These are phyloP conservation scores for Choiromyces venosus DNA, from an alignment of 495 filamentous ascomycete genomes.

Conservation along the genomic window DNA sequence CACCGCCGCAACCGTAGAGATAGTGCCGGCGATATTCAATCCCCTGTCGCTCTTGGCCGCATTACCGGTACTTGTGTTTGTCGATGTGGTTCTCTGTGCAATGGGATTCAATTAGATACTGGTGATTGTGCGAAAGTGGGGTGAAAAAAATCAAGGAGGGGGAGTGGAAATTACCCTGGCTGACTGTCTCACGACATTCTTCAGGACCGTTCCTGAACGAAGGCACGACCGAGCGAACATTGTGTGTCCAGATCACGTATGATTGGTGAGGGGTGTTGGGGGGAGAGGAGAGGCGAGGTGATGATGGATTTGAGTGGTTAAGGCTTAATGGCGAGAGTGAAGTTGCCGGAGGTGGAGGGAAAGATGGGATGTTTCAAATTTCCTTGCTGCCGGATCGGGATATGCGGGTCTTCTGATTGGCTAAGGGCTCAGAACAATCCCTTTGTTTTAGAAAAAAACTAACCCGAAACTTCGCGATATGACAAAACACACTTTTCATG, in stretches of 20 bases:
- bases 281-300: conserved; percentile 4
- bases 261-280: not conserved
- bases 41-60: conserved; percentile 55
- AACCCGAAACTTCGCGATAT: not conserved
- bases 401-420: conserved; percentile 31
- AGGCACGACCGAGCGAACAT: conserved; percentile 85
- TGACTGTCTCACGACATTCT: conserved; percentile 50
- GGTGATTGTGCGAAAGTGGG: conserved; percentile 25
- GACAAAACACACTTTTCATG: not conserved
- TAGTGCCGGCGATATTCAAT: conserved; percentile 73
- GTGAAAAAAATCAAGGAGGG: conserved; percentile 3
- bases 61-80: conserved; percentile 21
- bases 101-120: conserved; percentile 10
- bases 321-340: conserved; percentile 16
- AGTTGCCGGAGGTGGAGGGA: conserved; percentile 6
- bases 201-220: conserved; percentile 72
- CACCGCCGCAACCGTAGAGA: conserved; percentile 75
- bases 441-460: conserved; percentile 12
- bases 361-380: conserved; percentile 27
- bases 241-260: conserved; percentile 41
- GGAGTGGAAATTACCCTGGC: conserved; percentile 30
- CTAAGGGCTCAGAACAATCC: conserved; percentile 16
- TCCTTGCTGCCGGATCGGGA: conserved; percentile 18
- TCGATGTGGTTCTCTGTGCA: conserved; percentile 21
- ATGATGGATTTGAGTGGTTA: conserved; percentile 6